phyloP scores from a whole-genome alignment of 306 rosid species.

The Vachellia collinsii region DNA sequence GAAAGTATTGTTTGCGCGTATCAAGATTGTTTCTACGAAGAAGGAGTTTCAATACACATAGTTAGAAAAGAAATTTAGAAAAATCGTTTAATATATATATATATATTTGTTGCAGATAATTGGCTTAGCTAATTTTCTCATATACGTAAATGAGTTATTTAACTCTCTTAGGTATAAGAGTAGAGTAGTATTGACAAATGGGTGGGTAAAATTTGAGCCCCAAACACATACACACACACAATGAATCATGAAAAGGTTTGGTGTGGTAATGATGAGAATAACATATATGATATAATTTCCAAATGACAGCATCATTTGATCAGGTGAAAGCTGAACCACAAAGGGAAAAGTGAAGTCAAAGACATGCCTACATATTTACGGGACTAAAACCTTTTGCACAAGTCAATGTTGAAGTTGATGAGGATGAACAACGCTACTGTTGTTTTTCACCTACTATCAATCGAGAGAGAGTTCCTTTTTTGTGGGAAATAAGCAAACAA shows the following conservation, averaged over 20 bases:
- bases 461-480: slow-evolving; percentile 16
- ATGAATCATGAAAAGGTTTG: slow-evolving; percentile 4
- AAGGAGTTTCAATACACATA: too few relatives aligned
- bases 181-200: not conserved
- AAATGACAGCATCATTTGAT: slow-evolving; percentile 36
- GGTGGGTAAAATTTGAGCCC: slow-evolving; percentile 14
- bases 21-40: too few relatives aligned
- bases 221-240: slow-evolving; percentile 5
- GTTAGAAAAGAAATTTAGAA: too few relatives aligned
- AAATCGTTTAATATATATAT: too few relatives aligned
- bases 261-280: slow-evolving; percentile 42
- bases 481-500: not conserved
- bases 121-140: too few relatives aligned
- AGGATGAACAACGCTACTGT: not conserved
- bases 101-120: too few relatives aligned
- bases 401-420: slow-evolving; percentile 31
- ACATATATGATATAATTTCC: slow-evolving; percentile 11
- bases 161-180: too few relatives aligned
- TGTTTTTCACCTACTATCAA: slow-evolving; percentile 11
- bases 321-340: slow-evolving; percentile 38
- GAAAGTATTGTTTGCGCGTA: too few relatives aligned
- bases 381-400: slow-evolving; percentile 16
- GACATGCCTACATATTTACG: slow-evolving; percentile 10
- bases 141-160: too few relatives aligned
- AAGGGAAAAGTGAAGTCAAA: slow-evolving; percentile 35